Evolutionary conservation across 1,139 yeast genomes (phyloP).

Genomic region (Candida glucosophila): DNA sequence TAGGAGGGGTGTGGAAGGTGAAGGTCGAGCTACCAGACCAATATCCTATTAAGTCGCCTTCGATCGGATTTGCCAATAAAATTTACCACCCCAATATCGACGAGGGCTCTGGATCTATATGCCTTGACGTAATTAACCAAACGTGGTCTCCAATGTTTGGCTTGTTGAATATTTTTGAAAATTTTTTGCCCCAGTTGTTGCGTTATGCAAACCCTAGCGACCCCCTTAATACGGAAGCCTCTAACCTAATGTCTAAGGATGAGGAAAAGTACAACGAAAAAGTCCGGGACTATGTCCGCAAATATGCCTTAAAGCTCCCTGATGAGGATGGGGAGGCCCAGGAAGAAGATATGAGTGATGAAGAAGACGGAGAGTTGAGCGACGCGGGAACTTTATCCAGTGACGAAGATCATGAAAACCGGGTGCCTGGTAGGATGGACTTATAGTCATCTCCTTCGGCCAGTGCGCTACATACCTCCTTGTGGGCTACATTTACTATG

Average conservation of each 20-base stretch:
- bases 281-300: constrained; percentile 65
- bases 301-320: constrained; percentile 53
- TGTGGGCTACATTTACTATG: no score
- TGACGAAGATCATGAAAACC: constrained; percentile 38
- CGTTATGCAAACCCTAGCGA: constrained; percentile 93
- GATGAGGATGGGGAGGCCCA: constrained; percentile 32
- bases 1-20: constrained; percentile 84
- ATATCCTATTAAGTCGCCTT: constrained; percentile 92
- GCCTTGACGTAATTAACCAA: constrained; percentile 93
- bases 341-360: constrained; percentile 30
- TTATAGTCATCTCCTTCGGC: no score
- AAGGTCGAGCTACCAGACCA: constrained; percentile 94
- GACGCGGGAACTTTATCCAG: constrained; percentile 43
- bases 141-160: constrained; percentile 99
- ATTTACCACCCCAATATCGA: constrained; percentile 93
- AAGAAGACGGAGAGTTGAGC: constrained; percentile 38
- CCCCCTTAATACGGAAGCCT: constrained; percentile 90
- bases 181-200: constrained; percentile 84
- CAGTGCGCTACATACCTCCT: no score
- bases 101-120: constrained; percentile 84
- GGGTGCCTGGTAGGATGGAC: no score
- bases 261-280: constrained; percentile 58
- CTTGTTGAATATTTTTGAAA: constrained; percentile 80
- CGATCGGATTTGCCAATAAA: constrained; percentile 86
- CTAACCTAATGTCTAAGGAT: constrained; percentile 69